Percentiles rank a stretch among this genome's conserved stretches.
These are phyloP conservation scores for Cercospora sojina DNA, from an alignment of 2,329 filamentous ascomycete species.

Conservation along the genomic window DNA sequence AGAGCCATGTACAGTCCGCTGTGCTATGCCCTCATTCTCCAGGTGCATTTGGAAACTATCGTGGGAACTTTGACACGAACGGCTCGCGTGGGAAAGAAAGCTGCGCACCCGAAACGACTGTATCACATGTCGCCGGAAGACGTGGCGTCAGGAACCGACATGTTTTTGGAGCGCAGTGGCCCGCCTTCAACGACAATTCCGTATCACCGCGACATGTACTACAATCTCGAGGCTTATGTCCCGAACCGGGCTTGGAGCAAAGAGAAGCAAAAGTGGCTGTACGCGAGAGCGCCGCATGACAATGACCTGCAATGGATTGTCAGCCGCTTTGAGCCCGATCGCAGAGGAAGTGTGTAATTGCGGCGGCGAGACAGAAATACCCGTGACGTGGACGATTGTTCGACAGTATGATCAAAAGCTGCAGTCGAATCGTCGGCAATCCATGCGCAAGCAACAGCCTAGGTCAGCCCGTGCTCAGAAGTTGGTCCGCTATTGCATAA, in stretches of 20 bases:
- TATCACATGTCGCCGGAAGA: constrained; percentile 52
- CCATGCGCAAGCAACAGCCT: neutral
- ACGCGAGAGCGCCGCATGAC: constrained; percentile 39
- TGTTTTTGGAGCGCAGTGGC: constrained; percentile 53
- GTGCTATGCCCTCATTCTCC: constrained; percentile 52
- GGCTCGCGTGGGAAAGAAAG: constrained; percentile 19
- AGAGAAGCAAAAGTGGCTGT: constrained; percentile 51
- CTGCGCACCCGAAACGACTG: constrained; percentile 31
- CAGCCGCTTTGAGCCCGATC: constrained; percentile 11
- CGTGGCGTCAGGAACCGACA: constrained; percentile 48
- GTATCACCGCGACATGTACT: constrained; percentile 58
- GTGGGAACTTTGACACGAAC: constrained; percentile 48
- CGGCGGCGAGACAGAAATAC: neutral
- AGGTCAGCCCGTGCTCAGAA: neutral
- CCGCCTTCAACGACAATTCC: constrained; percentile 55
- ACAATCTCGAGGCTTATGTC: constrained; percentile 58
- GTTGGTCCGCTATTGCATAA: neutral
- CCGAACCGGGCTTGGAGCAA: constrained; percentile 57
- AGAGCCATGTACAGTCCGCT: constrained; percentile 51
- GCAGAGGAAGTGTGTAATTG: constrained; percentile 6
- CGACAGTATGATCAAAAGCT: neutral
- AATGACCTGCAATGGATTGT: constrained; percentile 43
- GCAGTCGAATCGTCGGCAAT: neutral
- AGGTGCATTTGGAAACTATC: constrained; percentile 51
- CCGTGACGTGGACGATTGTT: neutral